Evolutionary conservation across 441 rosid species (phyloP).

Genomic region (Gossypium schwendimanii): DNA sequence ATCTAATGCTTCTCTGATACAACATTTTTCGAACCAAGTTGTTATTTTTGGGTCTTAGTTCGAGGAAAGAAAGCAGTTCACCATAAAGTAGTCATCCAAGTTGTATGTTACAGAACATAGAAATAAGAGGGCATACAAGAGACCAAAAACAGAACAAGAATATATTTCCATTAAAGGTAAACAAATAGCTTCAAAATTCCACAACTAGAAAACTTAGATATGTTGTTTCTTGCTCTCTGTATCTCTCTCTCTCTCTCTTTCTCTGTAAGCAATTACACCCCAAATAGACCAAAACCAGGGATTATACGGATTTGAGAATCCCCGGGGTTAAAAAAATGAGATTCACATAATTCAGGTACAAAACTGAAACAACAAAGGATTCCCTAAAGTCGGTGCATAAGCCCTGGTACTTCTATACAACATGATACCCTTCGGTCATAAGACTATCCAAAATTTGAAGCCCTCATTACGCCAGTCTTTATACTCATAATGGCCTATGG

Average conservation of each 20-base stretch:
- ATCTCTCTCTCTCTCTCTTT: neutral
- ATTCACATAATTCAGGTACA: conserved; percentile 18
- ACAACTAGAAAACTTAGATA: conserved; percentile 4
- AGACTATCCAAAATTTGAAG: conserved; percentile 35
- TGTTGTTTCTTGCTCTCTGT: neutral
- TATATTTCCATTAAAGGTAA: conserved; percentile 5
- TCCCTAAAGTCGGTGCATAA: conserved; percentile 17
- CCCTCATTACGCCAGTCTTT: conserved; percentile 30
- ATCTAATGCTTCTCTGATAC: neutral
- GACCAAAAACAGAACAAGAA: neutral
- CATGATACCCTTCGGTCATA: neutral
- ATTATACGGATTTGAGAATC: conserved; percentile 15
- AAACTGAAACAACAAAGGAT: conserved; percentile 26
- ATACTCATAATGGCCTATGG: conserved; percentile 18
- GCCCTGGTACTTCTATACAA: conserved; percentile 21
- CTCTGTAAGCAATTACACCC: conserved; percentile 17
- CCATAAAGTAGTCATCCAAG: neutral
- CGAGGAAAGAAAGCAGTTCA: neutral
- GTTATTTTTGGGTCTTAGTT: neutral
- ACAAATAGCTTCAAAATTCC: neutral
- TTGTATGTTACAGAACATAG: neutral
- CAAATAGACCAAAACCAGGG: conserved; percentile 8
- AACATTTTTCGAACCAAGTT: neutral
- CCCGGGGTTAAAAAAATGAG: neutral
- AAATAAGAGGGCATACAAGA: neutral